Evolutionary conservation across 495 filamentous ascomycete species (phyloP), one percentile per base, ranked within the genome.

Genomic region (Hypoxylon intermedium): DNA sequence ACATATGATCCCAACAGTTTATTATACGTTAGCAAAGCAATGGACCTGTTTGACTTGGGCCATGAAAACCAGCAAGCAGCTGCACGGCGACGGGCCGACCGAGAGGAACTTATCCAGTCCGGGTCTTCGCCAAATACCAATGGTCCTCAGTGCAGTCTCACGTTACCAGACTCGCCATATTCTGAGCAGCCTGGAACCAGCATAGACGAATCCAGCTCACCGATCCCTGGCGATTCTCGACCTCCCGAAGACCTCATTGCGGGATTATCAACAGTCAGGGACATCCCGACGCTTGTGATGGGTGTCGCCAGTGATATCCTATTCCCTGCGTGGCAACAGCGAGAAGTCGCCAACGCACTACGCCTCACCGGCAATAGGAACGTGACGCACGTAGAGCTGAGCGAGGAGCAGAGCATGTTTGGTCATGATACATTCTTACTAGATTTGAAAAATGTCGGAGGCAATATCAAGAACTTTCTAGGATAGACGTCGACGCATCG

Each of bases 281-380:
- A 90, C 59, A 92, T 91, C 60, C 87, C 89, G 0, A 87, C 89
- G 2, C 78, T 99, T 34, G 89, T 99, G 2, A 86, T 99, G 79
- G 94, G 94, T 15, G 94, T 98, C 7, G 91, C 91, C 1, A 97
- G 91, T 67, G 94, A 99, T 70, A 98, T 96, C 53, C 77, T 99
- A 31, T 99, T 99, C 77, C 94, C 94, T 1, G 91, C 95, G 1
- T 99, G 94, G 93, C 94, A 99, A 75, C 94, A 99, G 77, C 84
- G 90, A 31, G 94, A 99, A 74, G 87, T 98, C 60, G 95, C 94
- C 2, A 85, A 91, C 67, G 89, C 95, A 1, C 74, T 99, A 61
- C 82, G 85, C 48, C 80, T 79, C 23, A 81, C 82, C 0, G 94
- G 95, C 1, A 98, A 96, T 65, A 75, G 80, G 50, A 84, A 75